These are phyloP conservation scores for Fusarium sp. DNA, from an alignment of 2,329 filamentous ascomycete genomes.

Conservation along the genomic window DNA sequence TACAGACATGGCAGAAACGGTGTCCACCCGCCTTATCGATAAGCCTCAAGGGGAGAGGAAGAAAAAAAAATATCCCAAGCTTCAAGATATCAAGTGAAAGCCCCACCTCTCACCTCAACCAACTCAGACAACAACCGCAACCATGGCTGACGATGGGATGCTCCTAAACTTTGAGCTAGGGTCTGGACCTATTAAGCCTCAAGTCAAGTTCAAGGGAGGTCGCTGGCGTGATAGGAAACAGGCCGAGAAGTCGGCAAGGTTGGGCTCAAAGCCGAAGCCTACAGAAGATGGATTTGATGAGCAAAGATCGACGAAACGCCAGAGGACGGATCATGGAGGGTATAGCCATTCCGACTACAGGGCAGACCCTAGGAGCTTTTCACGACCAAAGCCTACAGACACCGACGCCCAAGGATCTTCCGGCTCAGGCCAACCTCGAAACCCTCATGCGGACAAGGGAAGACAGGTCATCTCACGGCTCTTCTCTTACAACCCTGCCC, in stretches of 20 bases:
- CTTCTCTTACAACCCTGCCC: conserved; percentile 88
- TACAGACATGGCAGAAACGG: fast-evolving
- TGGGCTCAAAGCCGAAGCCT: conserved; percentile 38
- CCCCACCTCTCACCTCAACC: conserved; percentile 40
- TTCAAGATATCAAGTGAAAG: conserved; percentile 18
- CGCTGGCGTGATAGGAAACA: conserved; percentile 89
- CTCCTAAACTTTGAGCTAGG: conserved; percentile 90
- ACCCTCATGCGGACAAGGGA: conserved; percentile 40
- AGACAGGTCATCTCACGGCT: conserved; percentile 86
- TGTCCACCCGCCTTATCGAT: conserved; percentile 38
- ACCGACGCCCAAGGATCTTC: conserved; percentile 27
- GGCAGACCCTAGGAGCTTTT: conserved; percentile 11
- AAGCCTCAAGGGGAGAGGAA: conserved; percentile 8
- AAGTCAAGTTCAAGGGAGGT: conserved; percentile 84
- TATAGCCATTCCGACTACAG: conserved; percentile 29
- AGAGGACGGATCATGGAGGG: conserved; percentile 48
- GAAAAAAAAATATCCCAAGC: conserved; percentile 25
- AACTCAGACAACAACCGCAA: conserved; percentile 26
- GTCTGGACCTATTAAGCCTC: conserved; percentile 71
- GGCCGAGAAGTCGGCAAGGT: conserved; percentile 60
- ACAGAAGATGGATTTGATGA: conserved; percentile 43
- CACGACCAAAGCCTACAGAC: conserved; percentile 27
- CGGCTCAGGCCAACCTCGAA: conserved; percentile 33
- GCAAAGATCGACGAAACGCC: conserved; percentile 59
- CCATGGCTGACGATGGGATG: conserved; percentile 95